Percentiles rank a stretch among this genome's conserved stretches.
Evolutionary conservation across 2,329 filamentous ascomycete species (phyloP).

Genomic region (Aureobasidium sp.): DNA sequence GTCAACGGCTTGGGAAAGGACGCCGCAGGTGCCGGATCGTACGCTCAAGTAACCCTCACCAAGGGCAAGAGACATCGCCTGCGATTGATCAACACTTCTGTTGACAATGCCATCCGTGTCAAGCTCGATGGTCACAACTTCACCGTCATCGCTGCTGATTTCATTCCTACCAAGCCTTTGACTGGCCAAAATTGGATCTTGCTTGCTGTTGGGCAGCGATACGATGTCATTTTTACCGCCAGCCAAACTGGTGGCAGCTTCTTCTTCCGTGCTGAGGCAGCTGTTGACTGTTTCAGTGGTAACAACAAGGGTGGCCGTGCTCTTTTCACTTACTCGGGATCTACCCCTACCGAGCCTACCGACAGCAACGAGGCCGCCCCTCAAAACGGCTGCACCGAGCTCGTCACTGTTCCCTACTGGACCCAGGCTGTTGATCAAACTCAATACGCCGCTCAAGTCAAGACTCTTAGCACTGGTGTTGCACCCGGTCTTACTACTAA

Average conservation of each 20-base stretch:
- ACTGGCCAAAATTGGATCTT: slow-evolving; percentile 27
- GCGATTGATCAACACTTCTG: slow-evolving; percentile 40
- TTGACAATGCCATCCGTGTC: slow-evolving; percentile 39
- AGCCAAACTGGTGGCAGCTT: slow-evolving; percentile 39
- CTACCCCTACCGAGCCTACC: slow-evolving; percentile 19
- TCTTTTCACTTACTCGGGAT: slow-evolving; percentile 31
- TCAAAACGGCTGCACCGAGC: slow-evolving; percentile 27
- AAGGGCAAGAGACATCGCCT: slow-evolving; percentile 38
- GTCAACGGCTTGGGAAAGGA: slow-evolving; percentile 37
- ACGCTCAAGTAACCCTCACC: slow-evolving; percentile 21
- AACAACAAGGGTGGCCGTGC: slow-evolving; percentile 30
- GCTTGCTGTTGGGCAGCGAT: slow-evolving; percentile 39
- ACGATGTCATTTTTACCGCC: slow-evolving; percentile 41
- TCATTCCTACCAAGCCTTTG: slow-evolving; percentile 28
- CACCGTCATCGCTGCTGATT: slow-evolving; percentile 32
- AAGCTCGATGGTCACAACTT: slow-evolving; percentile 30
- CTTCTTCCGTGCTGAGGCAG: slow-evolving; percentile 39
- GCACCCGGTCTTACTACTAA: slow-evolving; percentile 27
- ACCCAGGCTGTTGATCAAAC: slow-evolving; percentile 30
- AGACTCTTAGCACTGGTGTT: slow-evolving; percentile 23
- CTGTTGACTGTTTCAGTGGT: slow-evolving; percentile 30
- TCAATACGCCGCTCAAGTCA: slow-evolving; percentile 28
- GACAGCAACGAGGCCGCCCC: slow-evolving; percentile 22
- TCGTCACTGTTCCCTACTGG: slow-evolving; percentile 28
- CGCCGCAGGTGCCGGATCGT: slow-evolving; percentile 22